Evolutionary conservation across 2,329 filamentous ascomycete species (phyloP), one percentile per base, ranked within the genome.

Genomic region (Bipolaris oryzae): DNA sequence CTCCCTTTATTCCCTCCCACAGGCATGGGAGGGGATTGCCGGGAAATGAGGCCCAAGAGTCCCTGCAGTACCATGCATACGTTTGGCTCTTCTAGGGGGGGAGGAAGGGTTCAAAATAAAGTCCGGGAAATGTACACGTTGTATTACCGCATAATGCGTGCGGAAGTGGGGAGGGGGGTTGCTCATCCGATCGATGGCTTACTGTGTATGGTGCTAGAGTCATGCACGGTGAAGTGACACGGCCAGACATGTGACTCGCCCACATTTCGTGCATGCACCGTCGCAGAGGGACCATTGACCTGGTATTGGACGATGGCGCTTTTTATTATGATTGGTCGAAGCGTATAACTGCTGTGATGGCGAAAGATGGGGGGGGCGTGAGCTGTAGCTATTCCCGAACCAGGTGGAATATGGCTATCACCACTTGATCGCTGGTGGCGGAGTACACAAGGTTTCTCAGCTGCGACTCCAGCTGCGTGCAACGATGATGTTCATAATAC

Each of bases 131-230:
- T 31, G 28, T 31, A 31, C 10, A 31, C 10, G 28, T 25, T 37
- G 37, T 31, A 48, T 21, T 31, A 39, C 38, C 7, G 33, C 44
- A 34, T 43, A 33, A 47, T 53, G 52, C 52, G 51, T 43, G 44
- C 15, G 10, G 35, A 45, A 54, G 52, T 46, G 44, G 11, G 10
- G 35, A 45, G 49, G 52, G 52, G 21, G 46, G 38, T 34, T 20
- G 34, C 45, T 20, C 50, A 45, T 47, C 52, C 55, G 52, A 49
- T 56, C 20, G 34, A 47, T 43, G 48, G 39, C 47, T 31, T 16
- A 21, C 21, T 21, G 21, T 21, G 3, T 21, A 20, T 43, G 34
- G 37, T 44, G 28, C 33, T 31, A 18, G 25, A 58, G 58, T 50
- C 34, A 34, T 23, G 55, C 51, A 54, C 48, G 21, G 44, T 33